phyloP scores from a whole-genome alignment of 768 basidiomycete species.

The Serendipita sp. region DNA sequence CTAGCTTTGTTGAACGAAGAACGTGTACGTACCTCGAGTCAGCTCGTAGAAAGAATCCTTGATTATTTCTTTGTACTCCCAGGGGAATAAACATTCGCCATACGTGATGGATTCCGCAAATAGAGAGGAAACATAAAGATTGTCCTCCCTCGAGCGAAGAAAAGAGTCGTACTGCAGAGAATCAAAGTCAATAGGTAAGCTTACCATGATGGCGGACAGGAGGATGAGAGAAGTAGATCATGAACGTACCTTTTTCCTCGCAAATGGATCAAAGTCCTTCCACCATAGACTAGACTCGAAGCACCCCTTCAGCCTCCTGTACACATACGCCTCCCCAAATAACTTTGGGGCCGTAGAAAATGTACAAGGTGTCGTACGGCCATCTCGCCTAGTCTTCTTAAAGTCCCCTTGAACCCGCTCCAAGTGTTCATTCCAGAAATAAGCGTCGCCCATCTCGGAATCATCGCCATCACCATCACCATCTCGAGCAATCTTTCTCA shows the following conservation, averaged over 20 bases:
- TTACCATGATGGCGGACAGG: no score
- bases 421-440: no score
- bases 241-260: slow-evolving; percentile 66
- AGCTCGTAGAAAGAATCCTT: slow-evolving; percentile 76
- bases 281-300: slow-evolving; percentile 86
- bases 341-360: slow-evolving; percentile 96
- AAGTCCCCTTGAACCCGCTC: no score
- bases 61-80: slow-evolving; percentile 38
- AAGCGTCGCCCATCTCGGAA: no score
- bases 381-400: slow-evolving; percentile 35
- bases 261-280: slow-evolving; percentile 87
- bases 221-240: not conserved
- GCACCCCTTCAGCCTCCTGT: slow-evolving; percentile 79
- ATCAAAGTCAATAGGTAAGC: not conserved
- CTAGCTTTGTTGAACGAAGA: not conserved
- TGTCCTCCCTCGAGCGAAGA: slow-evolving; percentile 8
- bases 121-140: slow-evolving; percentile 47
- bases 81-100: slow-evolving; percentile 23
- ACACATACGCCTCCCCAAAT: slow-evolving; percentile 90
- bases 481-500: not conserved
- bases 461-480: slow-evolving; percentile 38
- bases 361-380: slow-evolving; percentile 74
- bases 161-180: not conserved
- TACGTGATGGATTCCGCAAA: slow-evolving; percentile 75
- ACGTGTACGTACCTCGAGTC: slow-evolving; percentile 50